Evolutionary conservation across 1,284 basidiomycete species (phyloP), one percentile per base, ranked within the genome.

Genomic region (Malassezia furfur): DNA sequence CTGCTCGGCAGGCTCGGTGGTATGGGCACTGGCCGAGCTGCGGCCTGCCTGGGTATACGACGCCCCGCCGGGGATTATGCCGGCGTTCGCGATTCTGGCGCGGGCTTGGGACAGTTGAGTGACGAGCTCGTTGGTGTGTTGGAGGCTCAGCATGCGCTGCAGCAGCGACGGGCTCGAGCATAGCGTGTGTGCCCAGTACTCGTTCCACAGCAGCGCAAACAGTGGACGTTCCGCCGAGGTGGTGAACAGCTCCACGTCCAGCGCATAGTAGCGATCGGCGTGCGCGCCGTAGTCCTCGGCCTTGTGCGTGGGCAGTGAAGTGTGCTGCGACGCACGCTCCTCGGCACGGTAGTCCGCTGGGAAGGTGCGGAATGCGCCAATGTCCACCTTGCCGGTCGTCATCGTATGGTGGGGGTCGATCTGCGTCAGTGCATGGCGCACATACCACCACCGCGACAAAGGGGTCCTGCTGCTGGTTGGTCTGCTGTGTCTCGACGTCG

Each of bases 401-500:
- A 98, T 87, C 30, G 94, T 98, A 59, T 94, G 86, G 77, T 96
- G 96, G 14, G 93, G 93, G 75, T 98, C 94, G 66, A 96, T 90
- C 88, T 91, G 61, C 9, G 46, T 30, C 14, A 46, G 46, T 25
- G 30, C 32, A 15, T 19, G 25, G n/a, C 28, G 2, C 0, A 81
- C 86, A 61, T 70, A 91, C 88, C 46, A 99, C 93, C 25, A 98
- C 87, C 6, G 94, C 93, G 15, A 98, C 85, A 75, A 96, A 99
- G 1, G 93, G 93, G 76, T 98, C 93, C 73, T 88, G 86, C 69
- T 84, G 85, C 74, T 98, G 93, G 74, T 96, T 93, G 66, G 85
- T 91, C 78, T 87, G 81, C 75, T 98, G 93, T 0, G 93, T 98
- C 75, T 86, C 86, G 52, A 96, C 91, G 78, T 99, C 94, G 38